Evolutionary conservation across 768 basidiomycete species (phyloP).

Genomic region (Hericium rajendrae): DNA sequence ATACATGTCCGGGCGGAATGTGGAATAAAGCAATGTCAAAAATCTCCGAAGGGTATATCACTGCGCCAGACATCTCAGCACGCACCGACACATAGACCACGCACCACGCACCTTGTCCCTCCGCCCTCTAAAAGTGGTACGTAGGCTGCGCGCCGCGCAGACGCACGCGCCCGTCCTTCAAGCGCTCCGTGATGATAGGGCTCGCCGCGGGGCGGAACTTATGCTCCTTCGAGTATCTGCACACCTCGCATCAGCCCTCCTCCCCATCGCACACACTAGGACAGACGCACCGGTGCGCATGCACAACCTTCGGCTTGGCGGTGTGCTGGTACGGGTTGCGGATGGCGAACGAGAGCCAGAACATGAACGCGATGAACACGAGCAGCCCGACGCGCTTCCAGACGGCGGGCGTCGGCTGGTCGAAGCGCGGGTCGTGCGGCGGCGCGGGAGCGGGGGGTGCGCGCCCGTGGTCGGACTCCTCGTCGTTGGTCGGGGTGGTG

Average conservation of each 20-base stretch:
- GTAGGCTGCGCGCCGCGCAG: conserved; percentile 58
- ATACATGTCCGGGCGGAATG: too few species aligned
- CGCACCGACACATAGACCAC: too few species aligned
- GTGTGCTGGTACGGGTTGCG: conserved; percentile 8
- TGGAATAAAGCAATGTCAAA: too few species aligned
- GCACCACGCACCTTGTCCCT: too few species aligned
- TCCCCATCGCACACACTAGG: neutral
- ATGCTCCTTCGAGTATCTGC: conserved; percentile 74
- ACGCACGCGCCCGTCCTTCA: conserved; percentile 60
- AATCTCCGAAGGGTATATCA: too few species aligned
- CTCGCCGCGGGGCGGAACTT: conserved; percentile 81
- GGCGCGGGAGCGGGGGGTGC: neutral
- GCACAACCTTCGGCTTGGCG: conserved; percentile 36
- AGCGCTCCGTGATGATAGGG: conserved; percentile 67
- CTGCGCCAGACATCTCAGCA: too few species aligned
- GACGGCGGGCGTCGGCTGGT: conserved; percentile 37
- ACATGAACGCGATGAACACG: conserved; percentile 28
- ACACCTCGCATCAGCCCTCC: neutral
- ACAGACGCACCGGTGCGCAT: conserved; percentile 48
- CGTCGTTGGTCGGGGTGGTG: neutral
- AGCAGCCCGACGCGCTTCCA: conserved; percentile 44
- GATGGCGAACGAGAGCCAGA: conserved; percentile 29
- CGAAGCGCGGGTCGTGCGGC: conserved; percentile 35
- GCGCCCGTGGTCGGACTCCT: conserved; percentile 4
- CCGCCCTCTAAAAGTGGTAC: neutral